A percentile compares a stretch with the other conserved stretches of the same genome.
Conservation (phyloP, 2,329 filamentous ascomycete species). For the Ceratocystiopsis minuta region DNA sequence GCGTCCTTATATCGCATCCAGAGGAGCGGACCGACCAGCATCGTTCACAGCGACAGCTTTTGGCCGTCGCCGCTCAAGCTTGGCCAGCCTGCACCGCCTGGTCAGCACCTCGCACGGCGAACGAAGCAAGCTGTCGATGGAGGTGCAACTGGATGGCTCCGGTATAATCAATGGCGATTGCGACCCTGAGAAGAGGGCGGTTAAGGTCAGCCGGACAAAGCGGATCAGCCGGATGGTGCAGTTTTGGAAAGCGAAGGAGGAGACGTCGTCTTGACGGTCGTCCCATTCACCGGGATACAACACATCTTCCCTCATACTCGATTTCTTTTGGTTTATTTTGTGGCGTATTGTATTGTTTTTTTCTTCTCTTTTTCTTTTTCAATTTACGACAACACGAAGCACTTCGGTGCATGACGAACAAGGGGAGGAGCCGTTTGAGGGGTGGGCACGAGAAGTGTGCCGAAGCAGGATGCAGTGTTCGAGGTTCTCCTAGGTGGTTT, state of each 20-base stretch:
- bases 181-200: slow-evolving; percentile 36
- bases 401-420: slow-evolving; percentile 4
- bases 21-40: slow-evolving; percentile 36
- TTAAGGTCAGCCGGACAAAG: slow-evolving; percentile 45
- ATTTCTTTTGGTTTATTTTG: no score
- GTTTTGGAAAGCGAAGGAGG: slow-evolving; percentile 53
- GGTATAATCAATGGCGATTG: neutral
- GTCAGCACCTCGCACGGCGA: slow-evolving; percentile 60
- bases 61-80: slow-evolving; percentile 54
- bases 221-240: slow-evolving; percentile 58
- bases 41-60: slow-evolving; percentile 45
- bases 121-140: slow-evolving; percentile 55
- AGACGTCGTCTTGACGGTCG: neutral
- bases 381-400: slow-evolving; percentile 7
- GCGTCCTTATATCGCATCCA: slow-evolving; percentile 28
- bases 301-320: neutral
- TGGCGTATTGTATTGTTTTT: neutral
- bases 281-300: no score
- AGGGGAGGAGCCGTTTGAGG: no score
- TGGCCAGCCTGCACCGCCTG: slow-evolving; percentile 58
- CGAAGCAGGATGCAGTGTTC: no score
- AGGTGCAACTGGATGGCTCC: slow-evolving; percentile 34
- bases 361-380: slow-evolving; percentile 3
- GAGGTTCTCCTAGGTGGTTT: no score
- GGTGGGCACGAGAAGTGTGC: no score